Base-by-base conservation (phyloP, 352 stramenopile genomes). In the Phytophthora boehmeriae region DNA sequence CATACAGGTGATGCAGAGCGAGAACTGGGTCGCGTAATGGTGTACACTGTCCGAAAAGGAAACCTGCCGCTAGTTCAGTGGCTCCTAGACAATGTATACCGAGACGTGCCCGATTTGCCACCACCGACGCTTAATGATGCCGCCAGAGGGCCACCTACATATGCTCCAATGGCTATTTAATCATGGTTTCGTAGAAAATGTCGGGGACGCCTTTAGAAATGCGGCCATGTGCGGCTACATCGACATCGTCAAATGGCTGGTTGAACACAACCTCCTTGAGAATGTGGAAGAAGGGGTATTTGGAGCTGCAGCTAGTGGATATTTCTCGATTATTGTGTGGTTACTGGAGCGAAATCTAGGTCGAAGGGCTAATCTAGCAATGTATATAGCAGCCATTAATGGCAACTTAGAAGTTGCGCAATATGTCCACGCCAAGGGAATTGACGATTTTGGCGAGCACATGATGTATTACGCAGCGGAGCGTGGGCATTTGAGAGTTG, bases 181-280 rank as follows among this genome's bases (percentile, higher is more conserved):
- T 30, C 54, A 65, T 11, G 59, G 59, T 11, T 68, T 62, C 28
- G 61, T 73, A 19, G 28, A 68, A 11, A 47, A 65, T 20, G 62
- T 59, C 11, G 46, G 27, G 19, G 53, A 59, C 4, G 64, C 68
- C 22, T 63, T 77, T 36, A 50, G 63, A 25, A 56, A 75, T 17
- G 59, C 71, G 17, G 68, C 71, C 5, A 71, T 73, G 39, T 63
- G 50, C 22, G 59, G 45, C 5, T 55, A 66, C 36, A 20, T 66
- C 5, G 60, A 73, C 34, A 68, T 78, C 36, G 64, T 80, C 8
- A 54, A 68, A 45, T 75, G 62, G 67, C 50, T 74, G 2, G 54
- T 71, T 43, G 27, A 60, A 20, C 54, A 67, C 10, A 14, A 55
- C 32, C 53, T 68, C 11, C 44, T 67, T 8, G 66, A 68, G 17